Evolutionary conservation across 192 early-diverging fungal species (phyloP).

Genomic region (Coemansia sp.): DNA sequence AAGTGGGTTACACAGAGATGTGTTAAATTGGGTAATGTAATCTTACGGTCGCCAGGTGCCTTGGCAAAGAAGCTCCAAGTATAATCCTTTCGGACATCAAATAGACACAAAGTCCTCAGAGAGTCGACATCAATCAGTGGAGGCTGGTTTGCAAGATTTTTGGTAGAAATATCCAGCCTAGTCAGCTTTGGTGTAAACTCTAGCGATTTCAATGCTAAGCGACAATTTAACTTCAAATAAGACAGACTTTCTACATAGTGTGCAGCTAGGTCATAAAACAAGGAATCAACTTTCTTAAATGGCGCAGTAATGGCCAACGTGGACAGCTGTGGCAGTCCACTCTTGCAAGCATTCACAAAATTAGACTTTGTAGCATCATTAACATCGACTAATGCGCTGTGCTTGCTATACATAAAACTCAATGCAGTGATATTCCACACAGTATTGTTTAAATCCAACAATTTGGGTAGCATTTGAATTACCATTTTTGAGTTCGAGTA

Average conservation of each 20-base stretch:
- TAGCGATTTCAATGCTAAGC: neutral
- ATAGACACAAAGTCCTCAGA: neutral
- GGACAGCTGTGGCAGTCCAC: neutral
- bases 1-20: neutral
- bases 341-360: neutral
- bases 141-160: neutral
- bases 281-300: neutral
- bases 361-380: neutral
- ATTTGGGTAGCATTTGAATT: neutral
- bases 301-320: neutral
- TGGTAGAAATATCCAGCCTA: neutral
- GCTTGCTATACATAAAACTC: neutral
- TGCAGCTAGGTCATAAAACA: neutral
- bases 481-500: too few relatives aligned
- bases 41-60: neutral
- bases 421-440: neutral
- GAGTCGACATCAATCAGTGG: neutral
- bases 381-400: neutral
- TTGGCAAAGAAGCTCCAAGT: conserved; percentile 4
- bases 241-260: neutral
- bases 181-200: neutral
- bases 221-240: neutral
- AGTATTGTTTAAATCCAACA: neutral
- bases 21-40: neutral
- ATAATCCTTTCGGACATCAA: neutral